Evolutionary conservation across 2,329 filamentous ascomycete genomes (phyloP), one percentile per base, ranked within the genome.

Genomic region (Apiospora marii): DNA sequence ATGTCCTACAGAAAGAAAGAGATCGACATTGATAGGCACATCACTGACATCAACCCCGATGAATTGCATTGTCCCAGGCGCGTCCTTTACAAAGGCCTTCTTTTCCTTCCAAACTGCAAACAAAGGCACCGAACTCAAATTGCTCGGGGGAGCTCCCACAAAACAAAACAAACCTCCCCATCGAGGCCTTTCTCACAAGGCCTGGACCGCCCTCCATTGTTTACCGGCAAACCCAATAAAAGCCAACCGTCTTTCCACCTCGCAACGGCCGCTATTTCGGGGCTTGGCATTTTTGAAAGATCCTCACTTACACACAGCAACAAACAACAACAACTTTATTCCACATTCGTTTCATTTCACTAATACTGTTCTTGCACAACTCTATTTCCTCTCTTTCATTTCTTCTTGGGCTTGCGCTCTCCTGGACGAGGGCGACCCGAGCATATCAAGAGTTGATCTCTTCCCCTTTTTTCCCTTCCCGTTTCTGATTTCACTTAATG

Each of bases 401-500:
- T 48, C 44, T 41, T 41, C 22, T 30, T 27, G 12, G 51, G 13
- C 51, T 58, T 58, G 51, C 16, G 37, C 37, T 58, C 53, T 37
- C 58, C 58, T 24, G 58, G 58, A 41, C 19, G 34, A 64, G 58
- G 34, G 34, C 34, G 34, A 41, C 58, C 53, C 58, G 58, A 64
- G 58, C 58, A 64, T 64, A 64, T 41, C 34, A 64, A 64, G 58
- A 71, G 72, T 73, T 73, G 72, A 73, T 37, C 72, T 71, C 69
- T 61, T 30, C 22, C 30, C 22, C 3, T 24, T 64, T 41, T n/a
- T 64, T 41, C 37, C 8, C 37, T 41, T 41, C 3, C 27, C 27
- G 27, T 30, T 30, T 24, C 13, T 22, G 53, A 30, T 16, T 12
- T 61, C 53, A 30, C 37, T 30, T 30, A 16, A 22, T 34, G 16